Evolutionary conservation across 352 stramenopile genomes (phyloP), one percentile per base, ranked within the genome.

Genomic region (Phytopythium ostracodes): DNA sequence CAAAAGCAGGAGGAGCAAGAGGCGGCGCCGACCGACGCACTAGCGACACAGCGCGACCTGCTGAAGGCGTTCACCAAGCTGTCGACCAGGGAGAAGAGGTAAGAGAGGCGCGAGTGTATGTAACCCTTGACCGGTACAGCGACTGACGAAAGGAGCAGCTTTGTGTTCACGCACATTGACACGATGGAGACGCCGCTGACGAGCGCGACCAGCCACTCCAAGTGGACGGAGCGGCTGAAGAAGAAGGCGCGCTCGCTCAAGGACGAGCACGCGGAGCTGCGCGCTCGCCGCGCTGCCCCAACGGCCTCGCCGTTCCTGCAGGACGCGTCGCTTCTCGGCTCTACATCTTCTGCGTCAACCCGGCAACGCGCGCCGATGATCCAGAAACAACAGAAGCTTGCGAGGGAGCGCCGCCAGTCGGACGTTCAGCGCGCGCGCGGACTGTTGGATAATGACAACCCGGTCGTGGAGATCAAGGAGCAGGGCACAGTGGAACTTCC

Each of bases 141-240:
- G 50, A 56, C 50, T 56, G 29, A 42, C 50, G 18, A 14, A 8
- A 27, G 20, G 36, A 24, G 62, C 35, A 66, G 74, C 27, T 91
- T 93, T 59, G 76, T 94, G 24, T 92, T 94, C 53, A 92, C 79
- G 58, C 86, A 85, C 61, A 92, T 94, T 25, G 84, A 94, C 60
- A 94, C 86, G 14, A 77, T 94, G 74, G 73, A 93, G 50, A 63
- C 84, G 38, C 62, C 84, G 55, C 64, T 78, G 24, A 33, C 80
- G 20, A 53, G 56, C 20, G 63, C 68, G n/a, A 58, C 64, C 0
- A 67, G 64, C 43, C 67, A 76, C 22, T 62, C 63, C 33, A 93
- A 88, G 51, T 91, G 77, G 84, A 81, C 75, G 20, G 72, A 91
- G 55, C 60, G 74, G 38, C 64, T 91, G 27, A 92, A 91, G 59